Evolutionary conservation across 352 stramenopile species (phyloP).

Genomic region (Globisporangium spinosum): DNA sequence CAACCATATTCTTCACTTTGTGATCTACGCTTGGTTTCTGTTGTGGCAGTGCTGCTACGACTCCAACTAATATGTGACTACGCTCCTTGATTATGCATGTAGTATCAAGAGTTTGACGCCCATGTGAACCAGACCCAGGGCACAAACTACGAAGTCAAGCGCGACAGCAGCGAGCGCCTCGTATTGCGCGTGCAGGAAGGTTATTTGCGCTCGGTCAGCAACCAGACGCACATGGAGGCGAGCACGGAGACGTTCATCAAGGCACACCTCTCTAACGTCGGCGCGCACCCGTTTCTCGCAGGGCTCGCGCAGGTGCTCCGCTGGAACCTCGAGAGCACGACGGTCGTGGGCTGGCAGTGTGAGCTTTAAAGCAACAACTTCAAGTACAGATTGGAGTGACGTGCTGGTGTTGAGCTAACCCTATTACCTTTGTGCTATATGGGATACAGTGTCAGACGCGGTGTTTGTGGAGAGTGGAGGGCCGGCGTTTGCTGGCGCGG

Average conservation of each 20-base stretch:
- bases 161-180: conserved; percentile 27
- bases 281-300: conserved; percentile 65
- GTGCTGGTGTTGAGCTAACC: conserved; percentile 4
- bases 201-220: conserved; percentile 37
- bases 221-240: conserved; percentile 34
- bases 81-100: not conserved
- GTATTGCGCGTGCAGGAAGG: conserved; percentile 37
- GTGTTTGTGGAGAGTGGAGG: conserved; percentile 71
- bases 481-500: conserved; percentile 45
- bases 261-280: conserved; percentile 42
- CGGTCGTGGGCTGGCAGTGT: conserved; percentile 68
- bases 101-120: conserved; percentile 59
- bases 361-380: conserved; percentile 13
- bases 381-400: not conserved
- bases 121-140: conserved; percentile 37
- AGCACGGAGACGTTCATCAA: conserved; percentile 46
- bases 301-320: conserved; percentile 49
- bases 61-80: not conserved
- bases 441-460: conserved; percentile 52
- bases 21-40: not conserved
- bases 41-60: not conserved
- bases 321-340: conserved; percentile 62
- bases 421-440: not conserved
- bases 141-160: conserved; percentile 48
- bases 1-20: not conserved